Conservation (phyloP, 2,329 filamentous ascomycete genomes). For the Ascochyta pisi region DNA sequence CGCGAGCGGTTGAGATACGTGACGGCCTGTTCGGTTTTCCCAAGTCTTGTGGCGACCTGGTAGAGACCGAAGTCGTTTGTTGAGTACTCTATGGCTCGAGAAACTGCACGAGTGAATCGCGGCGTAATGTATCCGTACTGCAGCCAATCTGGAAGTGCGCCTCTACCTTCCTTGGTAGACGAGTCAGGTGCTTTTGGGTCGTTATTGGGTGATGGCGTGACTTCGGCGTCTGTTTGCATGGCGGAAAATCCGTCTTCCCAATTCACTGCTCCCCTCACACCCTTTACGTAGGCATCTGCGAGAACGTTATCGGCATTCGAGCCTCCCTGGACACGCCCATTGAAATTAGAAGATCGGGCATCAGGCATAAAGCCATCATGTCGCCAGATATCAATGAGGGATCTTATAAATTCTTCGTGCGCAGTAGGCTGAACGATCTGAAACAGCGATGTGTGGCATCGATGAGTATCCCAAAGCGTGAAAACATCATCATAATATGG, state of each 20-base stretch:
- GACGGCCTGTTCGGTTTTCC: constrained; percentile 57
- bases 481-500: constrained; percentile 77
- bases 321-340: constrained; percentile 72
- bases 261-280: constrained; percentile 66
- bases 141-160: constrained; percentile 74
- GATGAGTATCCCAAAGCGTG: constrained; percentile 71
- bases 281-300: constrained; percentile 75
- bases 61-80: constrained; percentile 73
- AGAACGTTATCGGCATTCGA: constrained; percentile 75
- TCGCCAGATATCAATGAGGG: constrained; percentile 72
- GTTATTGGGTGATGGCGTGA: constrained; percentile 64
- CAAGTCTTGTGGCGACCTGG: constrained; percentile 68
- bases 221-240: constrained; percentile 72
- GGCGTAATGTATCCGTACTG: constrained; percentile 70
- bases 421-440: constrained; percentile 69
- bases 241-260: constrained; percentile 62
- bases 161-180: constrained; percentile 71
- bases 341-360: constrained; percentile 71
- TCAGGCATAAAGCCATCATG: constrained; percentile 70
- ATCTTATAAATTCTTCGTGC: constrained; percentile 71
- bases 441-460: constrained; percentile 69
- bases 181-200: constrained; percentile 63
- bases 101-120: constrained; percentile 66
- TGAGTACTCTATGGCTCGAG: constrained; percentile 71
- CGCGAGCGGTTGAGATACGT: constrained; percentile 69